Evolutionary conservation across 768 basidiomycete genomes (phyloP), one percentile per base, ranked within the genome.

Genomic region (Rhodotorula babjevae): DNA sequence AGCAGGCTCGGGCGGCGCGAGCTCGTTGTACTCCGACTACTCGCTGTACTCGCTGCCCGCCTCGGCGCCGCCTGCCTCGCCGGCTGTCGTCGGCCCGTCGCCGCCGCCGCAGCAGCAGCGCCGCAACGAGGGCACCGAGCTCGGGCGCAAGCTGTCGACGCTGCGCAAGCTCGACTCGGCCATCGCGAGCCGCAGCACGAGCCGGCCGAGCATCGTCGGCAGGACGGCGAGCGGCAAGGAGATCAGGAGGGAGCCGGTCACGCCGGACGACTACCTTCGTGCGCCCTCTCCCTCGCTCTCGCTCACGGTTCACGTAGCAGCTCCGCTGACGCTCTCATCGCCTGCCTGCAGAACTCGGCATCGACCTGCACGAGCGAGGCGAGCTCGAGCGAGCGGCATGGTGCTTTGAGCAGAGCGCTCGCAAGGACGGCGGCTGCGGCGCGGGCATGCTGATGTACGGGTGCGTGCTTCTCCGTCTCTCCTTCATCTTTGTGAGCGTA

Each of bases 401-500:
- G 65, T 77, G 74, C 61, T 80, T 80, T 57, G 73, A 80, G 62
- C 67, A 67, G 50, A 72, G 77, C 19, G 77, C 77, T 12, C 75
- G 72, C 31, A 83, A 86, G 71, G 82, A 84, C 63, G 92, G 92
- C 2, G 93, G 91, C 3, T 92, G 90, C 78, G 89, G 89, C 3
- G 87, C 91, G 9, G 93, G 93, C 27, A 93, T 93, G 91, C 81
- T 94, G 70, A 92, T 95, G 90, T 93, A 90, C 86, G 93, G 92
- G 36, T 60, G 59, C 49, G 58, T 57, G 3, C 14, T 46, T 46
- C 42, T 7, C 42, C 14, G 42, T 14, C 53, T 29, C 5, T 56
- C 50, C 10, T 27, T 9, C 23, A n/a, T 27, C 50, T 18, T 23
- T 23, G 2, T 2, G 23, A 12, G 12, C 11, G 50, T 27, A 6